These are phyloP conservation scores for Phialemoniopsis sp. DNA, from an alignment of 2,329 filamentous ascomycete genomes.

Conservation along the genomic window DNA sequence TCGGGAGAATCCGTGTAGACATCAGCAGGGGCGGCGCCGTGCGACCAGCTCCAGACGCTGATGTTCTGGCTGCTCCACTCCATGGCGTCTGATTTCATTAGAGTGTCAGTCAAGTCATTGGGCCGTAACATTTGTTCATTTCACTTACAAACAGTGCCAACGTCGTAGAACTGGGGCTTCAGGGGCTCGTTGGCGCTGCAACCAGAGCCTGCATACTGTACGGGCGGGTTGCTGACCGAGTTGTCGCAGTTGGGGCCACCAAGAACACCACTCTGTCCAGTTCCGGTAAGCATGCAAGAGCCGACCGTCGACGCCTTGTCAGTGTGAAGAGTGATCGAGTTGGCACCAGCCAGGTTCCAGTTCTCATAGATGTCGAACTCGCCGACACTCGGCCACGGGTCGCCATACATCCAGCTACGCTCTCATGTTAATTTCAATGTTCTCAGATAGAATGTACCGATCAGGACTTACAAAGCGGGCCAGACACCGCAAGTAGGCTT, in stretches of 20 bases:
- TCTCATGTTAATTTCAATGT: not conserved
- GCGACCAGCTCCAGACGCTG: conserved; percentile 35
- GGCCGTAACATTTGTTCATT: too few species aligned
- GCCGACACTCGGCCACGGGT: conserved; percentile 55
- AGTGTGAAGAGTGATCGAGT: conserved; percentile 58
- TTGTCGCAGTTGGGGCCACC: conserved; percentile 35
- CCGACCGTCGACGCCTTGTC: conserved; percentile 21
- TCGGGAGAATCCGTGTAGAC: conserved; percentile 43
- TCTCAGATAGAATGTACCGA: too few species aligned
- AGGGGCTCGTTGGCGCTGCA: conserved; percentile 30
- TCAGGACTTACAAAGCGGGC: conserved; percentile 57
- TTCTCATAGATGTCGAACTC: conserved; percentile 68
- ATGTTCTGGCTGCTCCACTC: conserved; percentile 36
- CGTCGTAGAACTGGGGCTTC: not conserved
- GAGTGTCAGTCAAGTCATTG: conserved; percentile 12
- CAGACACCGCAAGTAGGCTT: conserved; percentile 62
- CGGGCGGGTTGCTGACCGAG: conserved; percentile 27
- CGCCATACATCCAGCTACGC: conserved; percentile 41
- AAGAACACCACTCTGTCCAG: conserved; percentile 22
- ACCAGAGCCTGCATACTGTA: conserved; percentile 31
- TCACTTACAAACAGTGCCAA: conserved; percentile 34
- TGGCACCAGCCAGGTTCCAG: conserved; percentile 50
- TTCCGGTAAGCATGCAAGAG: conserved; percentile 24
- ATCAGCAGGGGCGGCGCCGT: conserved; percentile 24
- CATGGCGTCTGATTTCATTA: conserved; percentile 23